These are phyloP conservation scores for Candida nitratophila DNA, from an alignment of 805 yeast species.

Conservation along the genomic window DNA sequence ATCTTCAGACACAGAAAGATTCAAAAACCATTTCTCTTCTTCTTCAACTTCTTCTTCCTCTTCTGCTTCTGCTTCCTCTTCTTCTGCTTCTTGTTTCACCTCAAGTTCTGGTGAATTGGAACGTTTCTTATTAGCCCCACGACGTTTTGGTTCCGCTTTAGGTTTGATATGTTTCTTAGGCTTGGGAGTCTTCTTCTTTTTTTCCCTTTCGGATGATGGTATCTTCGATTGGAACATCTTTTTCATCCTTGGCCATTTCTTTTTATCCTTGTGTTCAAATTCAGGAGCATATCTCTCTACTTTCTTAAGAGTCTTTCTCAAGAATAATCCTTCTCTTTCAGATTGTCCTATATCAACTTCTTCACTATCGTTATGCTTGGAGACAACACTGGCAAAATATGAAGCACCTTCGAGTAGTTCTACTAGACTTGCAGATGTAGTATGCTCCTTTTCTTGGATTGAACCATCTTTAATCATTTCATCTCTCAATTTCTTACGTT, in stretches of 20 bases:
- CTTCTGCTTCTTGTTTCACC: slow-evolving; percentile 4
- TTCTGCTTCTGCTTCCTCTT: slow-evolving; percentile 1
- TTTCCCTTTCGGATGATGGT: slow-evolving; percentile 3
- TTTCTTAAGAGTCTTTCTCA: slow-evolving; percentile 7
- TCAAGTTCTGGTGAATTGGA: neutral
- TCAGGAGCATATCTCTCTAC: slow-evolving; percentile 16
- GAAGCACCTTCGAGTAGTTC: slow-evolving; percentile 3
- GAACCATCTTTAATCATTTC: slow-evolving; percentile 1
- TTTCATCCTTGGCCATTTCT: neutral
- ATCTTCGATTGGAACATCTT: neutral
- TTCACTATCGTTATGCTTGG: slow-evolving; percentile 7
- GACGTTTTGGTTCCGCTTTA: neutral
- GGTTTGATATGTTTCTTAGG: neutral
- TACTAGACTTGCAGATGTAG: slow-evolving; percentile 1
- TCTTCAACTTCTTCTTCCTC: slow-evolving; percentile 4
- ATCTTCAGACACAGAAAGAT: slow-evolving; percentile 11
- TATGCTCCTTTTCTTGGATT: neutral
- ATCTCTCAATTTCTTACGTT: neutral
- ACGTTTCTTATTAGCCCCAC: slow-evolving; percentile 2
- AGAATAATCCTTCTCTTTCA: slow-evolving; percentile 7
- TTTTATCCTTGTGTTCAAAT: neutral
- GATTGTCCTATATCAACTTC: slow-evolving; percentile 7
- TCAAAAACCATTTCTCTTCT: slow-evolving; percentile 16
- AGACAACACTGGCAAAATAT: slow-evolving; percentile 1
- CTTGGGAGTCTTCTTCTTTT: slow-evolving; percentile 6